Evolutionary conservation across 1,139 yeast genomes (phyloP).

Genomic region (Kodamaea plutei): DNA sequence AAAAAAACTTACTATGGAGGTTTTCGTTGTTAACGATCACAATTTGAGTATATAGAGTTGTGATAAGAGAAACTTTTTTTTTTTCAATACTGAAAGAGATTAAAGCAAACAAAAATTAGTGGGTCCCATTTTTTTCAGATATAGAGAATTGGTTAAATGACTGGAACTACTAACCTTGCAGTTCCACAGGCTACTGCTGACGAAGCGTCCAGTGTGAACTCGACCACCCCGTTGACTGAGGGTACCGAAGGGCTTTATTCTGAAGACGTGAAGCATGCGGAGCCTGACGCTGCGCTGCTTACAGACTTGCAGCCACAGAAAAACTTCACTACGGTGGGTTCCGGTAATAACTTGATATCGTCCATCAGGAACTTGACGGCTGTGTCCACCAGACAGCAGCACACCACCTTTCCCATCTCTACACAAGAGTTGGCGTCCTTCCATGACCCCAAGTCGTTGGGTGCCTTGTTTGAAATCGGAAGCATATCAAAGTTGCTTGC

Average conservation of each 20-base stretch:
- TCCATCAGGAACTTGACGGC: slow-evolving; percentile 6
- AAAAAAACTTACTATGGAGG: no score
- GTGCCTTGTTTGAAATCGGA: slow-evolving; percentile 36
- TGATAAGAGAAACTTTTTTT: no score
- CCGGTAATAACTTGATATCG: slow-evolving; percentile 1
- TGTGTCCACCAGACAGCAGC: slow-evolving; percentile 2
- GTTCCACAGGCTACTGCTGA: slow-evolving; percentile 3
- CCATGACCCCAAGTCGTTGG: slow-evolving; percentile 54
- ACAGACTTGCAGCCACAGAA: slow-evolving; percentile 2
- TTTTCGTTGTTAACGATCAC: no score
- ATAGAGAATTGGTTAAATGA: no score
- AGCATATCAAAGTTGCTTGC: slow-evolving; percentile 31
- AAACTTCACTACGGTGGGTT: not conserved
- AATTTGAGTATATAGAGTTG: no score
- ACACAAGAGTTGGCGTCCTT: slow-evolving; percentile 34
- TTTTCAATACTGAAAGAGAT: no score
- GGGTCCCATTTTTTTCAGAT: no score
- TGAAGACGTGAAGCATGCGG: slow-evolving; percentile 1
- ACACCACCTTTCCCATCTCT: slow-evolving; percentile 12
- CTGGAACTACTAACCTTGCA: no score
- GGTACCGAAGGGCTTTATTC: slow-evolving; percentile 1
- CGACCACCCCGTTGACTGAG: slow-evolving; percentile 13
- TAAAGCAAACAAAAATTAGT: not conserved
- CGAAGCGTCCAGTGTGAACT: slow-evolving; percentile 13
- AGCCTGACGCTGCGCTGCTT: slow-evolving; percentile 1